Evolutionary conservation across 345 rosid genomes (phyloP).

Genomic region (Noccaea caerulescens): DNA sequence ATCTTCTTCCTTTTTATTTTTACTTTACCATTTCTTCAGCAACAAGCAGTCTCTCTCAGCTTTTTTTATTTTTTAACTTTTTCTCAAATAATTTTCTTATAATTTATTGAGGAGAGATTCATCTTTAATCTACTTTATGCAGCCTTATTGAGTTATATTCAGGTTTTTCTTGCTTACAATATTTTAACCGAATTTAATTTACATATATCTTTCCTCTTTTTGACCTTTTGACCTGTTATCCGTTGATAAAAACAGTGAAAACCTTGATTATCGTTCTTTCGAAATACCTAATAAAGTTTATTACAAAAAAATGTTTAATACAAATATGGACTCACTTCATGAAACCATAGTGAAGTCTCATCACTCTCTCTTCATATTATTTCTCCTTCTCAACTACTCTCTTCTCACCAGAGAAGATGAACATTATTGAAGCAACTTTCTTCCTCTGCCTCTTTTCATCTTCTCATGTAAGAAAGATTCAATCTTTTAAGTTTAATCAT

Average conservation of each 20-base stretch:
- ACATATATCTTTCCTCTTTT: not conserved
- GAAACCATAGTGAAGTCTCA: slow-evolving; percentile 36
- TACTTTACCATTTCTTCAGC: slow-evolving; percentile 29
- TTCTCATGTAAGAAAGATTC: slow-evolving; percentile 30
- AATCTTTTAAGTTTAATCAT: not conserved
- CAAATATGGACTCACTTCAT: slow-evolving; percentile 9
- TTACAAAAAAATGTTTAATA: not conserved
- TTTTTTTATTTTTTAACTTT: slow-evolving; percentile 13
- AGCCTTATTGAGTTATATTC: slow-evolving; percentile 31
- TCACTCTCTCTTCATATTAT: slow-evolving; percentile 37
- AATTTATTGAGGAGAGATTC: slow-evolving; percentile 18
- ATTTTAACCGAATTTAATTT: not conserved
- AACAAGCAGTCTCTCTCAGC: slow-evolving; percentile 24
- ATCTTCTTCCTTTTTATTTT: not conserved
- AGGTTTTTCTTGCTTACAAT: slow-evolving; percentile 8
- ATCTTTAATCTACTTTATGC: slow-evolving; percentile 41
- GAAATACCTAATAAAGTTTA: slow-evolving; percentile 28
- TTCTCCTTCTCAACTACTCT: slow-evolving; percentile 39
- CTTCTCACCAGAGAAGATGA: slow-evolving; percentile 35
- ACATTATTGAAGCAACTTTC: slow-evolving; percentile 21
- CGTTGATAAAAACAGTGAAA: slow-evolving; percentile 29
- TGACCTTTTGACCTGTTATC: slow-evolving; percentile 10
- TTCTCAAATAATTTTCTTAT: slow-evolving; percentile 6
- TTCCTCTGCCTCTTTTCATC: slow-evolving; percentile 30
- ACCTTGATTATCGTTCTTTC: not conserved